phyloP scores from a whole-genome alignment of 169 alveolate genomes.

The Theileria luwenshuni region DNA sequence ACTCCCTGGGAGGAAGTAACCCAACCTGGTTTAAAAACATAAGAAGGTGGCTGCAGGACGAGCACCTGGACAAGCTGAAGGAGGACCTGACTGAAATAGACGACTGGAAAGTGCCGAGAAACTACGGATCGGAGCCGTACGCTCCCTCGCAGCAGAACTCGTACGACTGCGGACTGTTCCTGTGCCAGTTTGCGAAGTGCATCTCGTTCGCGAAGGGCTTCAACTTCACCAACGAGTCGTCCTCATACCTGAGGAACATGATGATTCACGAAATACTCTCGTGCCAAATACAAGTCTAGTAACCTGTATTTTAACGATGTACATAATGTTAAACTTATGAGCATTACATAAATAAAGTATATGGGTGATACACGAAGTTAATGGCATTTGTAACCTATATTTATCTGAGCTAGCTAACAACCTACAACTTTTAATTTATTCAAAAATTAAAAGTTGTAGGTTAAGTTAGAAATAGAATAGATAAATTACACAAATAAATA shows the following conservation, averaged over 20 bases:
- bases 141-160: constrained; percentile 85
- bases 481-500: too few relatives aligned
- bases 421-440: too few relatives aligned
- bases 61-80: constrained; percentile 70
- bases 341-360: too few relatives aligned
- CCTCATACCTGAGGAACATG: constrained; percentile 60
- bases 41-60: constrained; percentile 76
- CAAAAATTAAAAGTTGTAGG: too few relatives aligned
- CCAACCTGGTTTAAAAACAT: constrained; percentile 60
- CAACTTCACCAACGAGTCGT: constrained; percentile 79
- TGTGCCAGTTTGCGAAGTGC: constrained; percentile 88
- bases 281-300: neutral
- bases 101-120: constrained; percentile 40
- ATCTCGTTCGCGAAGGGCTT: constrained; percentile 74
- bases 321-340: too few relatives aligned
- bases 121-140: constrained; percentile 32
- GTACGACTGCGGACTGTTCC: constrained; percentile 88
- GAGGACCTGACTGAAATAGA: constrained; percentile 19
- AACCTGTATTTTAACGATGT: too few relatives aligned
- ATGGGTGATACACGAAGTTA: too few relatives aligned
- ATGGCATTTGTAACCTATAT: too few relatives aligned
- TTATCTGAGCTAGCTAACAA: too few relatives aligned
- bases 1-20: constrained; percentile 76
- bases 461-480: too few relatives aligned
- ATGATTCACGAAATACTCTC: constrained; percentile 71